Conservation (phyloP, 345 rosid species). For the Tarenaya hassleriana region DNA sequence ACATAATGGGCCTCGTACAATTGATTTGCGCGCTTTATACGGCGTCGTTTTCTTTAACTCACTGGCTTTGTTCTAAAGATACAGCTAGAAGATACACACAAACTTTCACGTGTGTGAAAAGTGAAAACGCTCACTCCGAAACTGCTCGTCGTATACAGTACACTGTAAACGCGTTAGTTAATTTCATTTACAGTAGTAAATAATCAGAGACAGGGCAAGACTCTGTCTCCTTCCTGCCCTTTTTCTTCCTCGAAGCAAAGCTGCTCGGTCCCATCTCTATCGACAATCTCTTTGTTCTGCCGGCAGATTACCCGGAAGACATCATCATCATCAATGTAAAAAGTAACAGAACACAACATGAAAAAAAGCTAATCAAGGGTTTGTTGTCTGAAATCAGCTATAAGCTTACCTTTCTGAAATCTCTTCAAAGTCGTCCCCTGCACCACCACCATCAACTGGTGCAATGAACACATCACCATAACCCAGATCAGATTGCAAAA, state of each 20-base stretch:
- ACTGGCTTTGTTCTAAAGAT: too few relatives aligned
- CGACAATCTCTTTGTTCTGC: conserved; percentile 77
- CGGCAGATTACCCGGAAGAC: not conserved
- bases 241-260: conserved; percentile 77
- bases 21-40: too few relatives aligned
- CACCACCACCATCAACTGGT: conserved; percentile 32
- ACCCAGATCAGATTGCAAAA: not conserved
- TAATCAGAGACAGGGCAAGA: too few relatives aligned
- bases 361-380: not conserved
- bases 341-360: not conserved
- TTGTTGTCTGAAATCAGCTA: not conserved
- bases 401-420: conserved; percentile 45
- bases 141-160: too few relatives aligned
- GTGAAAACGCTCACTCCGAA: too few relatives aligned
- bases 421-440: conserved; percentile 50
- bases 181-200: too few relatives aligned
- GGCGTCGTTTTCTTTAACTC: too few relatives aligned
- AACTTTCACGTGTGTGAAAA: too few relatives aligned
- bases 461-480: conserved; percentile 16
- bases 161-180: too few relatives aligned
- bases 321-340: conserved; percentile 6
- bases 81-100: too few relatives aligned
- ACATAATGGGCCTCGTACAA: too few relatives aligned
- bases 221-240: conserved; percentile 49
- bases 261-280: conserved; percentile 70